Conservation (phyloP, 2,329 filamentous ascomycete species). For the Nannizziopsis arthrosporioides region DNA sequence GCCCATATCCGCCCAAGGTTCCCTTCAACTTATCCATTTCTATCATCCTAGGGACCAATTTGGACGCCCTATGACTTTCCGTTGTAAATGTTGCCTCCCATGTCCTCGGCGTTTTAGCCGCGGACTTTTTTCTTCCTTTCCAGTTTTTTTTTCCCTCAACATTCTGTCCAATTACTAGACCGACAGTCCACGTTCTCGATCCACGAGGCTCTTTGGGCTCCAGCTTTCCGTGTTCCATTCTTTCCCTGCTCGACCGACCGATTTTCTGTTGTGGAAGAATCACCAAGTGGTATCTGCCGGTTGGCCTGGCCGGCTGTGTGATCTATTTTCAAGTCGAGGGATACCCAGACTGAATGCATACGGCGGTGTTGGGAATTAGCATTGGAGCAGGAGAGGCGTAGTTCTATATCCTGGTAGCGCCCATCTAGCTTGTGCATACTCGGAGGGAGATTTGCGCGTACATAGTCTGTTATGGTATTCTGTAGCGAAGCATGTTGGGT, state of each 20-base stretch:
- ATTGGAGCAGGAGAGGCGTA: background rate
- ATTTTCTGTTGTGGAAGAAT: background rate
- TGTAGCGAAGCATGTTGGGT: background rate
- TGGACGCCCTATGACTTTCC: slow-evolving; percentile 13
- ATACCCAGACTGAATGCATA: background rate
- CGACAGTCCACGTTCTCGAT: slow-evolving; percentile 1
- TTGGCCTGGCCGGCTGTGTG: background rate
- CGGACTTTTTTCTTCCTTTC: slow-evolving; percentile 10
- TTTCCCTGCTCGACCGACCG: background rate
- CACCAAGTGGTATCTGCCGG: background rate
- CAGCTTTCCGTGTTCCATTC: slow-evolving; percentile 1
- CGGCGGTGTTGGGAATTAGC: background rate
- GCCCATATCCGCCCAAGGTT: too few species aligned
- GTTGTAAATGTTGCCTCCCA: background rate
- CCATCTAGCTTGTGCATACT: background rate
- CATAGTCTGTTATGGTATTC: slow-evolving; percentile 1
- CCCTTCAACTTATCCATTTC: background rate
- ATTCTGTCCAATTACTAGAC: background rate
- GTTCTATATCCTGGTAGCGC: background rate
- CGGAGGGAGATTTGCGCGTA: background rate
- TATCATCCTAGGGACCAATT: slow-evolving; percentile 15
- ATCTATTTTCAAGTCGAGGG: background rate
- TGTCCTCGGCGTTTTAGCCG: slow-evolving; percentile 8
- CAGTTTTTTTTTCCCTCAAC: slow-evolving; percentile 13
- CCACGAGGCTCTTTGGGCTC: slow-evolving; percentile 3